phyloP scores from a whole-genome alignment of 495 filamentous ascomycete genomes.

The Aspergillus heteromorphus region DNA sequence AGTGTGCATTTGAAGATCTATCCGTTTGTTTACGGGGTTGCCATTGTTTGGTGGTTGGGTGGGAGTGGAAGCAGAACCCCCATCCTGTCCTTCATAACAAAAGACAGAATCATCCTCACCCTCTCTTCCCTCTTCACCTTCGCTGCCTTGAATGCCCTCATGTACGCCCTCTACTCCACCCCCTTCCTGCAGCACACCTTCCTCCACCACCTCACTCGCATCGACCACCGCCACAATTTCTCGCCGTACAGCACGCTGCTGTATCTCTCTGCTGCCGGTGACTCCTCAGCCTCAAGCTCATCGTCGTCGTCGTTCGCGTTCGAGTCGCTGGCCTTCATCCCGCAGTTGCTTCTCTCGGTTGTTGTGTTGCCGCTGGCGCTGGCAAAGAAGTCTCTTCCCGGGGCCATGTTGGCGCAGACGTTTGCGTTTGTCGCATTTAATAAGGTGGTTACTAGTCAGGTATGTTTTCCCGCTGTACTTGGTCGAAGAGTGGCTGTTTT shows the following conservation, averaged over 20 bases:
- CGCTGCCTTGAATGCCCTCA: conserved; percentile 59
- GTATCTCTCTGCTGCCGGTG: conserved; percentile 68
- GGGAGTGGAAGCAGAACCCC: neutral
- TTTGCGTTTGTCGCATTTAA: conserved; percentile 97
- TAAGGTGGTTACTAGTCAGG: conserved; percentile 97
- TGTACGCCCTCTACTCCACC: conserved; percentile 68
- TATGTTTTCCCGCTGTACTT: conserved; percentile 32
- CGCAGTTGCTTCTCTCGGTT: conserved; percentile 74
- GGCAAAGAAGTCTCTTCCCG: conserved; percentile 77
- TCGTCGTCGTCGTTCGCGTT: conserved; percentile 29
- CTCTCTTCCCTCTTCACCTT: conserved; percentile 68
- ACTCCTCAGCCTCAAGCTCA: conserved; percentile 24
- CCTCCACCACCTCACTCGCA: conserved; percentile 83
- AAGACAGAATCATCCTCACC: conserved; percentile 53
- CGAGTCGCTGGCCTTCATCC: conserved; percentile 80
- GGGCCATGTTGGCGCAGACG: conserved; percentile 95
- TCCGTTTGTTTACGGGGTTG: conserved; percentile 86
- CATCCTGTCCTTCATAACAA: conserved; percentile 54
- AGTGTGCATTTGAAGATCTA: conserved; percentile 98
- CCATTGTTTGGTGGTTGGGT: conserved; percentile 88
- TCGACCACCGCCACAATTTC: conserved; percentile 98
- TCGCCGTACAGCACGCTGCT: conserved; percentile 90
- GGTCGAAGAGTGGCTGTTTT: neutral
- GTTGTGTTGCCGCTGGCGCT: conserved; percentile 69
- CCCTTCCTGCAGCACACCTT: conserved; percentile 86